Evolutionary conservation across 208 protist species (phyloP).

Genomic region (Trypanosoma scelopori): DNA sequence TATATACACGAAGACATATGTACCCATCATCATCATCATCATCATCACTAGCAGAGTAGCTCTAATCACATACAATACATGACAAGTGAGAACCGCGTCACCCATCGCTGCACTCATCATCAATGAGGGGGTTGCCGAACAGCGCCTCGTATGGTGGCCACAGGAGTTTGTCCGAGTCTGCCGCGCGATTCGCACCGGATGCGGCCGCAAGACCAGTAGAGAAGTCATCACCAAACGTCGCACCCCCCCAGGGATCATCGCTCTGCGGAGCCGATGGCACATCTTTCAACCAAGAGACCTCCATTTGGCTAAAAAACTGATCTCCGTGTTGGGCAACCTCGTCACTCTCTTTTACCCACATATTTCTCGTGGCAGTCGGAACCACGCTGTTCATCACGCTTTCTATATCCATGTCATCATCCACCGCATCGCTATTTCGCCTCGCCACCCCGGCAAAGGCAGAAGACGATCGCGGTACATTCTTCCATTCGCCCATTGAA

Average conservation of each 20-base stretch:
- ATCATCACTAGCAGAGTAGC: no score
- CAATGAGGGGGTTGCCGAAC: not conserved
- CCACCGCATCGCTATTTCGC: not conserved
- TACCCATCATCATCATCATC: no score
- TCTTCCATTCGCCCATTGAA: not conserved
- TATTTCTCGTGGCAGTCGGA: not conserved
- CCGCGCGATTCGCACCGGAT: not conserved
- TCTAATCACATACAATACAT: no score
- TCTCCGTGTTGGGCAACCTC: not conserved
- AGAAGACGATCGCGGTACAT: not conserved
- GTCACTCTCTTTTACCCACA: not conserved
- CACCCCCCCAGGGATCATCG: not conserved
- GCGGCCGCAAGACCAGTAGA: not conserved
- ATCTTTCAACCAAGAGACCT: conserved; percentile 9
- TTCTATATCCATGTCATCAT: conserved; percentile 8
- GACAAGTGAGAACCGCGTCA: no score
- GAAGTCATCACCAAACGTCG: not conserved
- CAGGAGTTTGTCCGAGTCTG: not conserved
- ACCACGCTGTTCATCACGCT: conserved; percentile 5
- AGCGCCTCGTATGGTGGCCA: not conserved
- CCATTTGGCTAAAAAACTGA: conserved; percentile 1
- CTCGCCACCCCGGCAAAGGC: not conserved
- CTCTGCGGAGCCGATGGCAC: not conserved
- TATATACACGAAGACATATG: conserved; percentile 16
- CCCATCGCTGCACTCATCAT: not conserved